phyloP scores from a whole-genome alignment of 176 grass and related monocot genomes.

The Olyra latifolia region DNA sequence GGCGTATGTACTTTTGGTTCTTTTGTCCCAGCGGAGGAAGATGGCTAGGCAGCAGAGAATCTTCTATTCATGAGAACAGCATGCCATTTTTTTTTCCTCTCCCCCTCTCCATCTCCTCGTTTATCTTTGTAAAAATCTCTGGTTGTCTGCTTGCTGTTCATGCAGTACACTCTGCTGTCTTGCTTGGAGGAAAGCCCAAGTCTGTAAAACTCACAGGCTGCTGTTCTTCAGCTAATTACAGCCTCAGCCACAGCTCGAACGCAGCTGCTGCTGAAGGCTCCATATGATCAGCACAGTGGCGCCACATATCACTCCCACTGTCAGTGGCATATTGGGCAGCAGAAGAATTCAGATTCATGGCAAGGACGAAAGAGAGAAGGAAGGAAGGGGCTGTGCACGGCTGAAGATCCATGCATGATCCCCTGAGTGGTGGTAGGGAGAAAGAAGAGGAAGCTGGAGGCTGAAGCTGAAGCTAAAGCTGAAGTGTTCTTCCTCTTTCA shows the following conservation, averaged over 20 bases:
- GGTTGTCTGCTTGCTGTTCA: not conserved
- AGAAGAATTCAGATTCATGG: not conserved
- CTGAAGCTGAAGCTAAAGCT: not conserved
- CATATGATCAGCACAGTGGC: not conserved
- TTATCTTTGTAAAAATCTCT: slow-evolving; percentile 14
- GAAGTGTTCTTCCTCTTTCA: not conserved
- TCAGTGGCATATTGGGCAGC: not conserved
- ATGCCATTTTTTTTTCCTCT: slow-evolving; percentile 2
- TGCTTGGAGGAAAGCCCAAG: not conserved
- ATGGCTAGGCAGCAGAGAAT: slow-evolving; percentile 17
- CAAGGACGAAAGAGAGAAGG: not conserved
- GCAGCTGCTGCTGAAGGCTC: not conserved
- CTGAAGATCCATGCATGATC: not conserved
- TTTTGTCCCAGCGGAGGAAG: slow-evolving; percentile 32
- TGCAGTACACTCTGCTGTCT: not conserved
- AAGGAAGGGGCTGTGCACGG: not conserved
- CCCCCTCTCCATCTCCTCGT: not conserved
- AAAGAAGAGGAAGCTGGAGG: slow-evolving; percentile 3
- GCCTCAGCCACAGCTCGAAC: not conserved
- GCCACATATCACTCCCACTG: not conserved
- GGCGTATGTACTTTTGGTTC: slow-evolving; percentile 38
- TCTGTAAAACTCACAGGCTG: not conserved
- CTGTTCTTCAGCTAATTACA: not conserved
- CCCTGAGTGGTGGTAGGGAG: not conserved
- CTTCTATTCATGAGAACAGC: slow-evolving; percentile 52